Base-by-base conservation (phyloP, 2,329 filamentous ascomycete genomes). In the Metarhizium anisopliae region DNA sequence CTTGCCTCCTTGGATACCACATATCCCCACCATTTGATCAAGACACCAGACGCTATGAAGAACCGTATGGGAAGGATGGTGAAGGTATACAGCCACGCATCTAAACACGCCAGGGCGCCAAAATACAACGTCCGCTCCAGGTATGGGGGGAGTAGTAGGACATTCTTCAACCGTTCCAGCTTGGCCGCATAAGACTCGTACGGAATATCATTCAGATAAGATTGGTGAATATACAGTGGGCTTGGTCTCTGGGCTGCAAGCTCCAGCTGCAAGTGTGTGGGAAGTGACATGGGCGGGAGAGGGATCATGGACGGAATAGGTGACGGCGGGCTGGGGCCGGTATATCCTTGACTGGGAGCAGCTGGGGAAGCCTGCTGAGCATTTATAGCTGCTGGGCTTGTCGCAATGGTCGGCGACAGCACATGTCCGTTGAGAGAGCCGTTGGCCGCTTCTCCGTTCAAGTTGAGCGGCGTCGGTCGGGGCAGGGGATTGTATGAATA, bases 81-180 rank as follows among this genome's bases (percentile, higher is more conserved):
- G 64, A 99, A 95, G 0, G 90, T 95, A 72, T 96, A 94, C 1
- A 99, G 81, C 91, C 93, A 99, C 1, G 93, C 89, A 68, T 99
- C 94, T 6, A 99, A 77, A 71, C 94, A 99, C 6, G 93, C 92
- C 38, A 97, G 72, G 0, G 89, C 86, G 6, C 94, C 94, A 71
- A 99, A 97, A 58, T 85, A 84, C 6, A 99, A 79, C 0, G 92
- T 87, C 50, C 87, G 82, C 72, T 99, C 94, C 5, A 99, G 78
- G 58, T 87, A 89, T 0, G 84, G 81, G 0, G 93, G 91, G 3
- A 99, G 74, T 30, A 91, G 76, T 6, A 99, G 72, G 58, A 96
- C 95, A 67, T 97, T 97, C 61, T 90, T 81, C 13, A 99, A 77
- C 43, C 95, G 85, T 68, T 97, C 90, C 58, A 97, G 88, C 68